Percentiles rank a stretch among this genome's conserved stretches.
These are phyloP conservation scores for Suillus plorans DNA, from an alignment of 768 basidiomycete genomes.

Conservation along the genomic window DNA sequence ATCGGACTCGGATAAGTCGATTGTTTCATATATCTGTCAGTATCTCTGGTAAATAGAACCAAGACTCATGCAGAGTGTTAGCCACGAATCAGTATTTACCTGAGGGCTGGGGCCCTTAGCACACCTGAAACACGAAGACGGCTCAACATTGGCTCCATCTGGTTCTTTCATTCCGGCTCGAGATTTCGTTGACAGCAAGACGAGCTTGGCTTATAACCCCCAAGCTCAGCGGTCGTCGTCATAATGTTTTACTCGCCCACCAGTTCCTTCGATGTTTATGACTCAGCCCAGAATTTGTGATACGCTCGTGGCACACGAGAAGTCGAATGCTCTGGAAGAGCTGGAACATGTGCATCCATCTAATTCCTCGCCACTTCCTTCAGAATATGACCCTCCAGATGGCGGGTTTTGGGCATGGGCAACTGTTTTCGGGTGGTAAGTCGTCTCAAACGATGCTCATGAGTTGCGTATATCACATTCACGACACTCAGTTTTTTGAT, in stretches of 20 bases:
- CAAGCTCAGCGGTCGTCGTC: not conserved
- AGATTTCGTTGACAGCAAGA: not conserved
- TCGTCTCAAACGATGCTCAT: not conserved
- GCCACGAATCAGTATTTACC: not conserved
- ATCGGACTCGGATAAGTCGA: not conserved
- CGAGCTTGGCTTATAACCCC: not conserved
- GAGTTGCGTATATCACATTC: not conserved
- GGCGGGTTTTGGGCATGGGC: conserved; percentile 15
- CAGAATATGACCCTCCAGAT: conserved; percentile 2
- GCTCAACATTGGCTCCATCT: not conserved
- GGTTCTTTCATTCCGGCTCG: not conserved
- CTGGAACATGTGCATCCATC: not conserved
- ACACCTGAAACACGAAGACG: not conserved
- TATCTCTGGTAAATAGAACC: not conserved
- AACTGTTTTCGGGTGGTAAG: conserved; percentile 12
- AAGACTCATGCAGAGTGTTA: not conserved
- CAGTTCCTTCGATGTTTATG: not conserved
- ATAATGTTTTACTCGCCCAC: not conserved
- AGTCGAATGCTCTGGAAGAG: not conserved
- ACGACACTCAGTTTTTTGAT: conserved; percentile 18
- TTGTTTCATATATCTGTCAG: not conserved
- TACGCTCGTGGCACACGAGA: not conserved
- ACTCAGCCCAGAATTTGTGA: not conserved
- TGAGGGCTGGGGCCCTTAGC: not conserved
- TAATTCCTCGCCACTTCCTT: not conserved